phyloP scores from a whole-genome alignment of 2,329 filamentous ascomycete genomes.

The Pseudocercospora fuligena region DNA sequence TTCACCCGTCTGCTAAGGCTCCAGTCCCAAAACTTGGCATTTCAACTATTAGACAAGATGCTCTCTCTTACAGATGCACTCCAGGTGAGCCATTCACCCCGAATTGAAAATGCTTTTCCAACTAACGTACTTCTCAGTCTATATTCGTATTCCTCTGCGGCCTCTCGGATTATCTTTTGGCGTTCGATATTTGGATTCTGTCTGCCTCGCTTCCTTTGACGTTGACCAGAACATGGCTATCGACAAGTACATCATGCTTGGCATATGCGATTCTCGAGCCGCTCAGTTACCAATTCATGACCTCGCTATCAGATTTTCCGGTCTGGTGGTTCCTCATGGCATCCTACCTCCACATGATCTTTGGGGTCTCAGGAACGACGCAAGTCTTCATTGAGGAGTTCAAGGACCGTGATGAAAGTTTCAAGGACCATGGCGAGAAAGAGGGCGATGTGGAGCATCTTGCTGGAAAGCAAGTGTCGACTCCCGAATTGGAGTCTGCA shows the following conservation, averaged over 20 bases:
- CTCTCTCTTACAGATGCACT: not conserved
- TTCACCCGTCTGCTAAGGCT: not conserved
- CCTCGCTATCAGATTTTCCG: conserved; percentile 8
- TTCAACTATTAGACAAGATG: not conserved
- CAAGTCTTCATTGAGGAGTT: not conserved
- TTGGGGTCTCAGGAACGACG: not conserved
- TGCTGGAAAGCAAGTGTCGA: not conserved
- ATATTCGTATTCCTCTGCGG: not conserved
- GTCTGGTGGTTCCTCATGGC: conserved; percentile 16
- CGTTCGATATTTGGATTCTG: not conserved
- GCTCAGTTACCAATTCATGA: conserved; percentile 12
- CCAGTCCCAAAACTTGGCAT: not conserved
- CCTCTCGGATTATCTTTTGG: not conserved
- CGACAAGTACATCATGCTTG: conserved; percentile 5
- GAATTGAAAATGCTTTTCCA: not conserved
- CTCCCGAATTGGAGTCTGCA: not conserved
- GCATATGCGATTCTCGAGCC: conserved; percentile 16
- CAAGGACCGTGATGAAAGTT: not conserved
- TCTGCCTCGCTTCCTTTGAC: not conserved
- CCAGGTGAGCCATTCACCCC: not conserved
- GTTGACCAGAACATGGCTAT: not conserved
- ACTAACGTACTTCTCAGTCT: not conserved
- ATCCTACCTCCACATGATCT: not conserved
- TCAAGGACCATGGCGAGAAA: not conserved
- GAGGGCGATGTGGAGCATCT: not conserved